Conservation (phyloP, 1,284 basidiomycete genomes). For the Leccinum fallax region DNA sequence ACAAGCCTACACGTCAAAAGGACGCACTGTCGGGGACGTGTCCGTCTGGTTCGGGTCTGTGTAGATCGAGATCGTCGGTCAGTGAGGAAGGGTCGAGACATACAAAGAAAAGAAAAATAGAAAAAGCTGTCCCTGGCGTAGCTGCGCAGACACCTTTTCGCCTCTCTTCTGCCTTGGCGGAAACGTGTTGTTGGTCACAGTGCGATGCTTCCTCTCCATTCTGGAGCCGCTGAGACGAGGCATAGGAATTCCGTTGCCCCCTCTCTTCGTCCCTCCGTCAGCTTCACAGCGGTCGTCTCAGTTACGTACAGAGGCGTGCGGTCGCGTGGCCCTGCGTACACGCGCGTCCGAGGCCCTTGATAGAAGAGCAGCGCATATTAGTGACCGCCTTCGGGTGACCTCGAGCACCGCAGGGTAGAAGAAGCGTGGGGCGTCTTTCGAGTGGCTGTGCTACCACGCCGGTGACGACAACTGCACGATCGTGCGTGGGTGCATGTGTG, state of each 20-base stretch:
- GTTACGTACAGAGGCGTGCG: conserved; percentile 2
- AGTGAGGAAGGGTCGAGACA: neutral
- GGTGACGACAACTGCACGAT: neutral
- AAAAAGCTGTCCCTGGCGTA: conserved; percentile 4
- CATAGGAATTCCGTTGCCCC: neutral
- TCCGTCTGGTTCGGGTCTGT: conserved; percentile 5
- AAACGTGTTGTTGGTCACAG: conserved; percentile 26
- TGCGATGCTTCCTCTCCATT: conserved; percentile 29
- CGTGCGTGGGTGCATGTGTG: neutral
- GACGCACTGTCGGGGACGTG: conserved; percentile 1
- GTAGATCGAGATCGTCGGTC: conserved; percentile 10
- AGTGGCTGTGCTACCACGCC: conserved; percentile 6
- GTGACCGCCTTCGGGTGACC: neutral
- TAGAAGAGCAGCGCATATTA: conserved; percentile 2
- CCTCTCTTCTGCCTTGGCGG: neutral
- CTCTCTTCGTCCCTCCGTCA: conserved; percentile 1
- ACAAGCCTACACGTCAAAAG: neutral
- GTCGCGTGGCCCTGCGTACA: conserved; percentile 11
- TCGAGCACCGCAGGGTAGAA: conserved; percentile 7
- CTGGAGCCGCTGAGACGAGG: conserved; percentile 7
- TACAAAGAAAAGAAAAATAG: conserved; percentile 1
- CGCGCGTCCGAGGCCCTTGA: conserved; percentile 18
- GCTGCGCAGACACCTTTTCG: conserved; percentile 10
- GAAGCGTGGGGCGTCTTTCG: conserved; percentile 10
- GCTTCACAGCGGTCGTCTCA: neutral